Evolutionary conservation across 495 filamentous ascomycete genomes (phyloP).

Genomic region (Podospora bellae-mahoneyi): DNA sequence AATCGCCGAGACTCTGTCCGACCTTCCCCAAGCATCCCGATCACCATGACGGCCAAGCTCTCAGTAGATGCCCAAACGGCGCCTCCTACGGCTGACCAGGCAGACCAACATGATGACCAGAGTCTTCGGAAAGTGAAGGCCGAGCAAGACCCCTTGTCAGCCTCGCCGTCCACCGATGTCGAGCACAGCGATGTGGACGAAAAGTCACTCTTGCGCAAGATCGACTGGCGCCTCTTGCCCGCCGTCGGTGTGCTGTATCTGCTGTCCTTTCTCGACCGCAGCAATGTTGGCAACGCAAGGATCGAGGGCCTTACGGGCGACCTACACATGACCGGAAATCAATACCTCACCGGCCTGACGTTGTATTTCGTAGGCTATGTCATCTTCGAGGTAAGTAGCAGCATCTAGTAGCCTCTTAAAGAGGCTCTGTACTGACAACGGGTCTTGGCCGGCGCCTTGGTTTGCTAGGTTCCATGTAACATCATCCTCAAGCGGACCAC

Average conservation of each 20-base stretch:
- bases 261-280: slow-evolving; percentile 70
- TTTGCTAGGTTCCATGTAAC: slow-evolving; percentile 61
- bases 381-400: slow-evolving; percentile 38
- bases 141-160: slow-evolving; percentile 15
- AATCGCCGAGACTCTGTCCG: background rate
- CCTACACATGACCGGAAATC: slow-evolving; percentile 65
- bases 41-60: background rate
- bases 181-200: slow-evolving; percentile 49
- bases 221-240: slow-evolving; percentile 63
- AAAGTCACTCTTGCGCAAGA: slow-evolving; percentile 58
- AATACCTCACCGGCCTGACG: slow-evolving; percentile 68
- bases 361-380: slow-evolving; percentile 78
- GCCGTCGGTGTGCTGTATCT: slow-evolving; percentile 67
- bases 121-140: slow-evolving; percentile 11
- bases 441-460: no score
- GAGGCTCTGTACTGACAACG: background rate
- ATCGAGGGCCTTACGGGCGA: slow-evolving; percentile 63
- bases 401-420: no score
- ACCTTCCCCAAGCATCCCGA: background rate
- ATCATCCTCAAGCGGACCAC: slow-evolving; percentile 69
- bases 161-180: slow-evolving; percentile 26
- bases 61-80: slow-evolving; percentile 1
- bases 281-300: slow-evolving; percentile 59
- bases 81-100: background rate
- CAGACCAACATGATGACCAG: background rate